Evolutionary conservation across 2,329 filamentous ascomycete genomes (phyloP), one percentile per base, ranked within the genome.

Genomic region (Xylariaceae sp.): DNA sequence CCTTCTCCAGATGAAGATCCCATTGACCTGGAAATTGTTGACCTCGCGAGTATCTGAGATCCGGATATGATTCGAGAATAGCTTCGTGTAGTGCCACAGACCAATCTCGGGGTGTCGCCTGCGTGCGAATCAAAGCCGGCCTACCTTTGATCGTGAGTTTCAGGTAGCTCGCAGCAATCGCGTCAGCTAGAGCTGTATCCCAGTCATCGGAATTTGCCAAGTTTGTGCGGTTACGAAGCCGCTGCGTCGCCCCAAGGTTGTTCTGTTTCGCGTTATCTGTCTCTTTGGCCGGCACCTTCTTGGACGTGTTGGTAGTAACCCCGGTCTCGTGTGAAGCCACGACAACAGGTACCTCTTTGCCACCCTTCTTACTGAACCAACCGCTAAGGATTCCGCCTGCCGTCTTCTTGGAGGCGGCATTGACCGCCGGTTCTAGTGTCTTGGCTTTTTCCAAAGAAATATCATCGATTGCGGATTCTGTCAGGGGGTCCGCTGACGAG

Each of bases 11-110:
- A 33, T 57, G 59, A 18, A 55, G 48, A 3, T 56, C 56, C 65
- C 62, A 66, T 41, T 60, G 55, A 2, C 53, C 45, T 6, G 57
- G 53, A 10, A 58, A 49, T 11, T 55, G 31, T 45, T 64, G 61
- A 11, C 60, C 56, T 39, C 60, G 51, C 13, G 51, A 63, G 41
- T 62, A 50, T 17, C 54, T 53, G 17, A 62, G 36, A 13, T 58
- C 49, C 38, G 64, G 67, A 17, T 63, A 60, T 36, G 70, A 70
- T 38, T 66, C 63, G 5, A 60, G 53, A 19, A 72, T 55, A 16
- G 73, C 71, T 45, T 68, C 55, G 4, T 65, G 55, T 1, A 78
- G 67, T 4, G 75, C 75, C 16, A 63, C 61, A 9, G 65, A 62
- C 71, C 71, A 73, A 18, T 70, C 62, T 34, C 59, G 62, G 17